Evolutionary conservation across 2,329 filamentous ascomycete genomes (phyloP).

Genomic region (Trichoderma oligosporum): DNA sequence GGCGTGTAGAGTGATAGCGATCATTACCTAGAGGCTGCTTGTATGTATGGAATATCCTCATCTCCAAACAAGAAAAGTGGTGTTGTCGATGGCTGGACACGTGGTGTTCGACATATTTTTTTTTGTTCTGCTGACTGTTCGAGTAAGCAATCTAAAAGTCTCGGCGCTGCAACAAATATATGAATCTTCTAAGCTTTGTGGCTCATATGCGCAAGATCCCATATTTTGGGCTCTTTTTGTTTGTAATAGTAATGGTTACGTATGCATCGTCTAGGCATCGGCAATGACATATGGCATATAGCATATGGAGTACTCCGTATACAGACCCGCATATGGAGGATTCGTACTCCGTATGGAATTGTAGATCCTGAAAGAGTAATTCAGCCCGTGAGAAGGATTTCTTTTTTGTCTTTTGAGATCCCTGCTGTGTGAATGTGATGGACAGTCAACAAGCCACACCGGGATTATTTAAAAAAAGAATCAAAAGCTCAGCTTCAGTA

Average conservation of each 20-base stretch:
- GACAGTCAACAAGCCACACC: not conserved
- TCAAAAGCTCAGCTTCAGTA: not conserved
- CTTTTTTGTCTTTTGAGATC: not conserved
- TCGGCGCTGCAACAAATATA: not conserved
- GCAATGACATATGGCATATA: not conserved
- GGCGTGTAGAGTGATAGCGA: not conserved
- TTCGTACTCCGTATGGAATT: not conserved
- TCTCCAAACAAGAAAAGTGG: not conserved
- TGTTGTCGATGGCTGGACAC: not conserved
- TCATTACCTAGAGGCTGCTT: not conserved
- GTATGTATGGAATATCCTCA: no score
- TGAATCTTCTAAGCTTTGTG: slow-evolving; percentile 3
- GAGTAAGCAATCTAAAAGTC: not conserved
- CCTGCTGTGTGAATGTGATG: not conserved
- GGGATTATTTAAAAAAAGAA: not conserved
- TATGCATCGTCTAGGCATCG: not conserved
- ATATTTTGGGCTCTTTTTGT: not conserved
- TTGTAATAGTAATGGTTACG: not conserved
- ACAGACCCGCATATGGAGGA: not conserved
- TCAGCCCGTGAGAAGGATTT: not conserved
- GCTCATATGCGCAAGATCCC: not conserved
- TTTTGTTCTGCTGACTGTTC: not conserved
- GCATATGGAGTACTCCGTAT: no score
- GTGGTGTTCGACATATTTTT: slow-evolving; percentile 4
- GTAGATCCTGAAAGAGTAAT: not conserved